A percentile compares a stretch with the other conserved stretches of the same genome.
Evolutionary conservation across 192 early-diverging fungal genomes (phyloP).

Genomic region (Hyaloraphidium curvatum): DNA sequence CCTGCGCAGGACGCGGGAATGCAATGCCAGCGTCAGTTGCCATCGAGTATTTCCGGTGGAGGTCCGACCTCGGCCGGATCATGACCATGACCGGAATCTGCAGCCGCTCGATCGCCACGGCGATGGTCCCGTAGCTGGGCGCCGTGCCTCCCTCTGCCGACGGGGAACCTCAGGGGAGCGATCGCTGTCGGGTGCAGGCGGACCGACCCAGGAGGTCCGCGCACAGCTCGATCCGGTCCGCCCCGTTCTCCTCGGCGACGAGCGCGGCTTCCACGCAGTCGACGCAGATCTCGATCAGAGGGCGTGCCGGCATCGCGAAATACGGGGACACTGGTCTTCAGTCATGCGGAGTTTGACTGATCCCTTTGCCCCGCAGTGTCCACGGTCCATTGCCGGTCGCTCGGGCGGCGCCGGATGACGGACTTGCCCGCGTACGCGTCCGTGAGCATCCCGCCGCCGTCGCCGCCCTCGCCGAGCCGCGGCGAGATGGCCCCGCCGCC

Average conservation of each 20-base stretch:
- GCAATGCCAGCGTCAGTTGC: background rate
- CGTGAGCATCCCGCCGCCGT: no score
- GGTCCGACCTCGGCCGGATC: slow-evolving; percentile 29
- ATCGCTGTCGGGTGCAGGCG: background rate
- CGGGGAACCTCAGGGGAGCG: background rate
- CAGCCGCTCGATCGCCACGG: slow-evolving; percentile 11
- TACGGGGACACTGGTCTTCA: no score
- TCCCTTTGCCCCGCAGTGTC: no score
- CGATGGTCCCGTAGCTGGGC: slow-evolving; percentile 15
- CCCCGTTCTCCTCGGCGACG: slow-evolving; percentile 25
- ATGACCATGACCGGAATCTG: slow-evolving; percentile 42
- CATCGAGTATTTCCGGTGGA: background rate
- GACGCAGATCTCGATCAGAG: no score
- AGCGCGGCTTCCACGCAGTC: no score
- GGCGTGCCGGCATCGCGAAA: no score
- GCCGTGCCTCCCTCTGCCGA: background rate
- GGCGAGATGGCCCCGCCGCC: no score
- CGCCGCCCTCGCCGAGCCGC: no score
- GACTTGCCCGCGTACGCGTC: no score
- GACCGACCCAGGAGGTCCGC: slow-evolving; percentile 26
- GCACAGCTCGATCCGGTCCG: slow-evolving; percentile 39
- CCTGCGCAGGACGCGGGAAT: slow-evolving; percentile 11
- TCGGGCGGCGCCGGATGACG: no score
- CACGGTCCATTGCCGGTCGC: no score
- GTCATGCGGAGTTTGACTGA: no score